A percentile compares a stretch with the other conserved stretches of the same genome.
These are phyloP conservation scores for Cryptococcus sp. DNA, from an alignment of 1,284 basidiomycete genomes.

Conservation along the genomic window DNA sequence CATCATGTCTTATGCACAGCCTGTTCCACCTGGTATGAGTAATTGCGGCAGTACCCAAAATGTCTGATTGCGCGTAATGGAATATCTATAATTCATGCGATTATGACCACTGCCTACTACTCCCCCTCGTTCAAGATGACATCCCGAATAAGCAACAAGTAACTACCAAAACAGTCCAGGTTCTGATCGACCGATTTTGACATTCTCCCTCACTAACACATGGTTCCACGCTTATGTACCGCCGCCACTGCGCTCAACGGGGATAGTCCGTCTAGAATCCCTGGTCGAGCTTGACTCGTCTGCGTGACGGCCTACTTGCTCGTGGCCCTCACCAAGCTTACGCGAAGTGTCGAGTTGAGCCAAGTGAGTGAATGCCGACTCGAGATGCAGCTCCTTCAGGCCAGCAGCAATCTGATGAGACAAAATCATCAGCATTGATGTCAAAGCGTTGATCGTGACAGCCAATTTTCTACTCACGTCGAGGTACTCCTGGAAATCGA, in stretches of 20 bases:
- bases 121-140: no score
- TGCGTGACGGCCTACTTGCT: constrained; percentile 33
- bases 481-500: constrained; percentile 77
- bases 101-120: no score
- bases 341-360: constrained; percentile 43
- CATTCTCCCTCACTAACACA: not conserved
- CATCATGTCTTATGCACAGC: no score
- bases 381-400: constrained; percentile 69
- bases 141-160: no score
- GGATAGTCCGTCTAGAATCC: constrained; percentile 60
- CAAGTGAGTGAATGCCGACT: constrained; percentile 59
- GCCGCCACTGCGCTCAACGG: constrained; percentile 82
- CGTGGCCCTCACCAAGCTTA: constrained; percentile 22
- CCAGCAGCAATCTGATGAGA: constrained; percentile 70
- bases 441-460: constrained; percentile 1
- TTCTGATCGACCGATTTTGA: not conserved
- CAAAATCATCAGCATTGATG: not conserved
- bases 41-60: no score
- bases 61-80: no score
- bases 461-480: constrained; percentile 60
- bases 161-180: no score
- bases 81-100: no score
- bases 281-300: constrained; percentile 55
- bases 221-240: constrained; percentile 53
- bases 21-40: no score